Evolutionary conservation across 2,329 filamentous ascomycete species (phyloP).

Genomic region (Fusarium siculi): DNA sequence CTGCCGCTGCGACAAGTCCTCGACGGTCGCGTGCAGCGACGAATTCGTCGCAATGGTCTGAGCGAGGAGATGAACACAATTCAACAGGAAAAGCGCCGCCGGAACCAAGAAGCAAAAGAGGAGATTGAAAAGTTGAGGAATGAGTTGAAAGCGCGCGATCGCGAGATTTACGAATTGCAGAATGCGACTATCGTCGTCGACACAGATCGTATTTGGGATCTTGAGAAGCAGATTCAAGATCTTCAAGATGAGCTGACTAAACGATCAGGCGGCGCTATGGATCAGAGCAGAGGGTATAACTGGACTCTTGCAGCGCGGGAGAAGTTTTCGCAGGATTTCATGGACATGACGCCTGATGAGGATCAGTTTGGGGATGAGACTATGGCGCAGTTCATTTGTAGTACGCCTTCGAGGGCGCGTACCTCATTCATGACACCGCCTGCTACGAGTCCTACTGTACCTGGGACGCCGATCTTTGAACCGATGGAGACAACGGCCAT

Average conservation of each 20-base stretch:
- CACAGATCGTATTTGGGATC: slow-evolving; percentile 56
- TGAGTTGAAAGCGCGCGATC: slow-evolving; percentile 62
- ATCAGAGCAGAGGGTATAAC: slow-evolving; percentile 51
- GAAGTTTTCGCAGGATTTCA: slow-evolving; percentile 57
- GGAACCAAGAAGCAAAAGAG: slow-evolving; percentile 51
- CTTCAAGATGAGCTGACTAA: slow-evolving; percentile 50
- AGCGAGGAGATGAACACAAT: slow-evolving; percentile 69
- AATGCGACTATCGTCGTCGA: slow-evolving; percentile 62
- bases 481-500: slow-evolving; percentile 17
- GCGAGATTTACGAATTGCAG: slow-evolving; percentile 63
- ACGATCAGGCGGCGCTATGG: slow-evolving; percentile 24
- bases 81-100: slow-evolving; percentile 57
- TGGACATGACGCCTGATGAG: slow-evolving; percentile 52
- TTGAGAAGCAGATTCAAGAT: slow-evolving; percentile 53
- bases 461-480: slow-evolving; percentile 52
- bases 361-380: slow-evolving; percentile 62
- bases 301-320: slow-evolving; percentile 64
- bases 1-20: slow-evolving; percentile 62
- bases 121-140: slow-evolving; percentile 62
- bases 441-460: slow-evolving; percentile 60
- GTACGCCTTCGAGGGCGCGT: slow-evolving; percentile 59
- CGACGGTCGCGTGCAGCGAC: slow-evolving; percentile 66
- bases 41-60: slow-evolving; percentile 65
- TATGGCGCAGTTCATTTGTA: slow-evolving; percentile 61
- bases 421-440: slow-evolving; percentile 67